Evolutionary conservation across 495 filamentous ascomycete species (phyloP).

Genomic region (Penicillium pulvis): DNA sequence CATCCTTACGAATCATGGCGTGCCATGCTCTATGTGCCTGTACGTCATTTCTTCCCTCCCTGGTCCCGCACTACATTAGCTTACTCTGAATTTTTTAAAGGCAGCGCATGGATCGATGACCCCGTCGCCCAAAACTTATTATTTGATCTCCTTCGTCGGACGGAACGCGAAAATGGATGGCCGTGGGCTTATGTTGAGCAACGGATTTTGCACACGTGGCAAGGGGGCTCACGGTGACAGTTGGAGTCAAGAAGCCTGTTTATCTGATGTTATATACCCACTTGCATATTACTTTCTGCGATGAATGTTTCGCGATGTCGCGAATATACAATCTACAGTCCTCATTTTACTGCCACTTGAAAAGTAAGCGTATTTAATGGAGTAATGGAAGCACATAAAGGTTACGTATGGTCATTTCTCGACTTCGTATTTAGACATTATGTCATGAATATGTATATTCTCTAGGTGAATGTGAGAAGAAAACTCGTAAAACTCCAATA

Average conservation of each 20-base stretch:
- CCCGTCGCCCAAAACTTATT: constrained; percentile 23
- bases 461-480: no score
- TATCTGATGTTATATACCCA: constrained; percentile 14
- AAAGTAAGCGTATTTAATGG: no score
- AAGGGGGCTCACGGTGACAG: constrained; percentile 11
- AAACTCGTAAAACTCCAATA: neutral
- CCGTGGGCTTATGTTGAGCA: constrained; percentile 33
- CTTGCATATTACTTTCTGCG: neutral
- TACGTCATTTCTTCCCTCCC: constrained; percentile 19
- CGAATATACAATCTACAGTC: neutral
- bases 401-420: no score
- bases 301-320: neutral
- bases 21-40: constrained; percentile 44
- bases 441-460: no score
- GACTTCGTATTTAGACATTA: no score
- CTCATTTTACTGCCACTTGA: no score
- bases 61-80: neutral
- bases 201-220: constrained; percentile 26
- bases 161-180: constrained; percentile 32
- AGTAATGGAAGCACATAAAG: no score
- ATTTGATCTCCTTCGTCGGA: constrained; percentile 31
- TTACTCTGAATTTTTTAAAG: constrained; percentile 12
- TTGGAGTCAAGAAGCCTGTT: neutral
- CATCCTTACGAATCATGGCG: constrained; percentile 41
- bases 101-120: constrained; percentile 39